Conservation (phyloP, 495 filamentous ascomycete species). For the Neurospora sp. region DNA sequence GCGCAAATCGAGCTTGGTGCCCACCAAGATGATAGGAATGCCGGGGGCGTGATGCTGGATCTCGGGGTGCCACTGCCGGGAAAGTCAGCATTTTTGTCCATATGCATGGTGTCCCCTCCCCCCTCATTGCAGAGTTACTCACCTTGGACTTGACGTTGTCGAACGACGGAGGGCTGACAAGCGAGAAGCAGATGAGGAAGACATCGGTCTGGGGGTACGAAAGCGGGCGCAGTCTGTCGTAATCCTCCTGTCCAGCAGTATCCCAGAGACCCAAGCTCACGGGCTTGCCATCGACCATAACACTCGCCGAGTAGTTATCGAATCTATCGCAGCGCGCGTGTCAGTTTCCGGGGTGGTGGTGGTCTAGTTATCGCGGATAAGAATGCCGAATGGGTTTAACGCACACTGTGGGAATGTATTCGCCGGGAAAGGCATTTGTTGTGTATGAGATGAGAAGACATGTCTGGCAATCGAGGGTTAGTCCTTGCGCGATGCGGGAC, state of each 20-base stretch:
- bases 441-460: conserved; percentile 99
- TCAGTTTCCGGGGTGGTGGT: conserved; percentile 17
- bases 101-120: not conserved
- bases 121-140: conserved; percentile 11
- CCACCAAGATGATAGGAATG: conserved; percentile 93
- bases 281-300: conserved; percentile 96
- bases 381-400: conserved; percentile 24
- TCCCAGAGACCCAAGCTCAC: conserved; percentile 97
- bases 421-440: conserved; percentile 96
- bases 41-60: conserved; percentile 93
- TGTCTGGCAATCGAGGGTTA: conserved; percentile 53
- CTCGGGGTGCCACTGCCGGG: conserved; percentile 78
- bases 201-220: conserved; percentile 98
- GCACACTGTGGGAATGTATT: conserved; percentile 99
- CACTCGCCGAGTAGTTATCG: conserved; percentile 97
- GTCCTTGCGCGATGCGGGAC: conserved; percentile 2
- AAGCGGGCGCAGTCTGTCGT: conserved; percentile 88
- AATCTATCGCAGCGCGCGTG: conserved; percentile 51
- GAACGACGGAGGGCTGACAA: conserved; percentile 93
- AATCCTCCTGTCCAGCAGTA: conserved; percentile 98
- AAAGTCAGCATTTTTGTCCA: conserved; percentile 7
- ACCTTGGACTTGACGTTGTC: conserved; percentile 97
- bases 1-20: conserved; percentile 92
- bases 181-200: conserved; percentile 96
- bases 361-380: conserved; percentile 51